phyloP scores from a whole-genome alignment of 177 flowering plant genomes.

The Vitis hybrid region DNA sequence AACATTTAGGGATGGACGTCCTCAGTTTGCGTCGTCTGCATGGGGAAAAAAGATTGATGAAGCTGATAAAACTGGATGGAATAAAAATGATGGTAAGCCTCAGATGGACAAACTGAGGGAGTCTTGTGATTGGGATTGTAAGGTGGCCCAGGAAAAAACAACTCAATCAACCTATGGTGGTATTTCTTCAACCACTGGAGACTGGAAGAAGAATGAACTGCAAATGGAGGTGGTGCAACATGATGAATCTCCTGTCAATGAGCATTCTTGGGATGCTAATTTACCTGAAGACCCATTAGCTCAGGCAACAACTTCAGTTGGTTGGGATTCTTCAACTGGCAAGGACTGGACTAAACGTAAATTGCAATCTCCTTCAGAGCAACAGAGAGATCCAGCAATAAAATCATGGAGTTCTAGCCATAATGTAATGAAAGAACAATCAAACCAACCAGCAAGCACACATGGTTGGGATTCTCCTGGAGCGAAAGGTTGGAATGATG shows the following conservation, averaged over 20 bases:
- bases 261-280: conserved; percentile 7
- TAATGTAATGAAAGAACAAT: neutral
- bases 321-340: conserved; percentile 3
- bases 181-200: conserved; percentile 3
- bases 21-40: conserved; percentile 4
- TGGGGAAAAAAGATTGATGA: conserved; percentile 14
- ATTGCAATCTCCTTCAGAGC: neutral
- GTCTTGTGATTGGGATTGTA: conserved; percentile 16
- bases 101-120: neutral
- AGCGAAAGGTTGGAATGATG: conserved; percentile 5
- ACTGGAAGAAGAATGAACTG: neutral
- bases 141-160: neutral
- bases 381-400: neutral
- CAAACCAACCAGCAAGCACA: neutral
- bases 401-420: neutral
- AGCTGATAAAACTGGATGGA: conserved; percentile 9
- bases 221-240: neutral
- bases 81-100: neutral
- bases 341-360: neutral
- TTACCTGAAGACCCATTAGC: neutral
- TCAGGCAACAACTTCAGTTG: neutral
- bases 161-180: conserved; percentile 5
- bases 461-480: conserved; percentile 7
- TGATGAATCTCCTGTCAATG: neutral
- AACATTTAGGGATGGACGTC: neutral